Conservation (phyloP, 2,329 filamentous ascomycete species). For the Fusarium pseudoanthophilum region DNA sequence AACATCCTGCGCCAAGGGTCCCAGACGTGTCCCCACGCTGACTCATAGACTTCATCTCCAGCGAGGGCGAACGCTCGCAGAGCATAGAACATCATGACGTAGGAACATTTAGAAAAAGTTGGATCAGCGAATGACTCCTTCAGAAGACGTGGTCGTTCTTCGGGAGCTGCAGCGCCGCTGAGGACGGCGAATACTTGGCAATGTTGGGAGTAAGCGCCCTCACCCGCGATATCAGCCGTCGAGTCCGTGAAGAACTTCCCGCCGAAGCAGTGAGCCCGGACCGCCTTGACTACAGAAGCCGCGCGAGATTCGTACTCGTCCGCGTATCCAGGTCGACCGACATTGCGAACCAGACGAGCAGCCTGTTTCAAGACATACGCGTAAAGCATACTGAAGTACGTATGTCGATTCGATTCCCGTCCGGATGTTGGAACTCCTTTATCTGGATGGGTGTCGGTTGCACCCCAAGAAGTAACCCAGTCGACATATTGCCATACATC, state of each 20-base stretch:
- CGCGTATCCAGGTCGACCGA: background rate
- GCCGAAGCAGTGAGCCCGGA: background rate
- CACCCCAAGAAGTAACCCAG: background rate
- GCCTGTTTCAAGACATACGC: background rate
- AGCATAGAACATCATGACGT: background rate
- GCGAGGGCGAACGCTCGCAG: background rate
- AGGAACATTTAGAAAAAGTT: background rate
- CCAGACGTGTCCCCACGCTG: background rate
- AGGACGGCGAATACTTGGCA: background rate
- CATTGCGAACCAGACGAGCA: background rate
- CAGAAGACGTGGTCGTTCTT: fast-evolving
- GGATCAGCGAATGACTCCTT: background rate
- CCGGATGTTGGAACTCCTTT: background rate
- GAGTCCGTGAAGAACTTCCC: background rate
- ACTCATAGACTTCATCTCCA: background rate
- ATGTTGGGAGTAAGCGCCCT: background rate
- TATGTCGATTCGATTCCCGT: background rate
- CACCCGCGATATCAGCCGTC: background rate
- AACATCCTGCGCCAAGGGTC: background rate
- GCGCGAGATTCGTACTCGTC: background rate
- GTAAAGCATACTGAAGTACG: background rate
- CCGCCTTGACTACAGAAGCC: fast-evolving
- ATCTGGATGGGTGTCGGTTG: background rate
- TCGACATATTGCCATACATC: background rate
- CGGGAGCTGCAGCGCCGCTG: background rate